Percentiles rank a stretch among this genome's conserved stretches.
Evolutionary conservation across 176 grass and related monocot genomes (phyloP).

Genomic region (Ensete glaucum): DNA sequence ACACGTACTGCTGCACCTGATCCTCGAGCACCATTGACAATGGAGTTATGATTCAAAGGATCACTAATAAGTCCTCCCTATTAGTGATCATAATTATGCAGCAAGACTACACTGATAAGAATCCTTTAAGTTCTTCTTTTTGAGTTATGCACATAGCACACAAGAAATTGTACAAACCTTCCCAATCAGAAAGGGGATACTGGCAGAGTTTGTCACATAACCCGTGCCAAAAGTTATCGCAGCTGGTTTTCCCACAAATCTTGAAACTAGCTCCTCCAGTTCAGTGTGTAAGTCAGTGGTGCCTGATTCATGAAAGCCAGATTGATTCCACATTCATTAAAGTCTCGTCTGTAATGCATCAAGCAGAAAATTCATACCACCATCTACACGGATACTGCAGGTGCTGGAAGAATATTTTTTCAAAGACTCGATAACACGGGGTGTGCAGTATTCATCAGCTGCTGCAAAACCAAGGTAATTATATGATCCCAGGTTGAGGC

Average conservation of each 20-base stretch:
- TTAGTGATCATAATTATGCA: constrained; percentile 11
- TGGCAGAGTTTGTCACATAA: constrained; percentile 68
- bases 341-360: background rate
- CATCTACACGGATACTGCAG: constrained; percentile 64
- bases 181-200: constrained; percentile 65
- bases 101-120: background rate
- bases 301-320: constrained; percentile 29
- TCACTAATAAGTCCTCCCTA: constrained; percentile 86
- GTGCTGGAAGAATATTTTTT: constrained; percentile 76
- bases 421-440: constrained; percentile 57
- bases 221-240: constrained; percentile 79
- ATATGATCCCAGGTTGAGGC: constrained; percentile 77
- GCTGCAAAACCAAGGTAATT: constrained; percentile 92
- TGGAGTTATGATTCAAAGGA: constrained; percentile 82
- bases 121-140: background rate
- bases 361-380: constrained; percentile 30
- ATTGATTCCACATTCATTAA: background rate
- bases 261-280: constrained; percentile 54
- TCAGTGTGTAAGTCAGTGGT: constrained; percentile 61
- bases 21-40: constrained; percentile 74
- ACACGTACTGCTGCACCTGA: constrained; percentile 59
- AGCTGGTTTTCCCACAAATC: constrained; percentile 70
- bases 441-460: constrained; percentile 88
- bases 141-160: background rate
- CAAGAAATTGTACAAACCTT: constrained; percentile 43